Evolutionary conservation across 208 protist species (phyloP).

Genomic region (Wallacemonas sp.): DNA sequence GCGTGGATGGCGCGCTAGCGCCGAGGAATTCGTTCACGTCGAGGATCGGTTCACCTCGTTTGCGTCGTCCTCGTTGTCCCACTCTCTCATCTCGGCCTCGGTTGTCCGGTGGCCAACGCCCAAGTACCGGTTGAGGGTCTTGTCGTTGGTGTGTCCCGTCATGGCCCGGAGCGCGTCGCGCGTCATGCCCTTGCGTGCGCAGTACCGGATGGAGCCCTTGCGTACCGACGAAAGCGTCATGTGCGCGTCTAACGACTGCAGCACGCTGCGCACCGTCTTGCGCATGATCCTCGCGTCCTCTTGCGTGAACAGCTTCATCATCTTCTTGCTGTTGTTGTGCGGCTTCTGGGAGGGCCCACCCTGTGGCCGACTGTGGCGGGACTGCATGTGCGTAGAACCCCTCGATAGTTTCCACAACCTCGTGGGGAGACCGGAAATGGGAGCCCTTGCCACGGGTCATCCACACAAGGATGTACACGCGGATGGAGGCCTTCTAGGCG

Average conservation of each 20-base stretch:
- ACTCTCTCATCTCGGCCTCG: constrained; percentile 4
- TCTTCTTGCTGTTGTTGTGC: background rate
- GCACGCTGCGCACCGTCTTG: constrained; percentile 4
- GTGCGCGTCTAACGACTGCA: background rate
- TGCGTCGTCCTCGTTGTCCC: background rate
- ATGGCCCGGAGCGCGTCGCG: background rate
- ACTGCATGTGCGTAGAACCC: background rate
- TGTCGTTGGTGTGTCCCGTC: constrained; percentile 17
- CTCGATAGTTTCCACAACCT: background rate
- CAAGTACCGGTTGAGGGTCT: constrained; percentile 21
- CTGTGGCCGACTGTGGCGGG: background rate
- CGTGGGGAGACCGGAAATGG: background rate
- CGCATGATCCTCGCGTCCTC: background rate
- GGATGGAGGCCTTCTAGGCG: background rate
- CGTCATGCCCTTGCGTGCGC: constrained; percentile 9
- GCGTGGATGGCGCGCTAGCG: background rate
- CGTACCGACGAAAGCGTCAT: constrained; percentile 1
- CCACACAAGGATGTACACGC: constrained; percentile 10
- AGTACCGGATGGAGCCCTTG: constrained; percentile 4
- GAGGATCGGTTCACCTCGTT: background rate
- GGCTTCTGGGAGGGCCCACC: too few relatives aligned
- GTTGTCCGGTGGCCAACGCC: constrained; percentile 20
- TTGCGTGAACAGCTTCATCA: background rate
- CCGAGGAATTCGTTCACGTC: constrained; percentile 6
- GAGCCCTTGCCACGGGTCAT: constrained; percentile 9